These are phyloP conservation scores for Fusarium proliferatum DNA, from an alignment of 2,329 filamentous ascomycete genomes.

Conservation along the genomic window DNA sequence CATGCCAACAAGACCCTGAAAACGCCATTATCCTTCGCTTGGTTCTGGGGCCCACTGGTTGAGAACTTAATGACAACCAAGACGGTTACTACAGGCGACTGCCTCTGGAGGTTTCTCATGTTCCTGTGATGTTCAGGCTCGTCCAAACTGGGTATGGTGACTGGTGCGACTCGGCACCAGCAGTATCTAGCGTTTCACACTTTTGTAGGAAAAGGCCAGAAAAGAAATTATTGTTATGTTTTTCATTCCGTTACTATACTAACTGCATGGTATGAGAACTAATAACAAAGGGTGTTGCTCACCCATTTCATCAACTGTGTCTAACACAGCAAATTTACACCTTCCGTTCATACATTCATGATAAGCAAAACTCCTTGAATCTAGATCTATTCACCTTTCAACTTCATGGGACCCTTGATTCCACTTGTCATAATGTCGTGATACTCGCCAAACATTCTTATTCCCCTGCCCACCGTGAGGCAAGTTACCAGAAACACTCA, in stretches of 20 bases:
- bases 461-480: conserved; percentile 9
- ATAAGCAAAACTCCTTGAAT: neutral
- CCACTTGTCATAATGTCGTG: conserved; percentile 16
- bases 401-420: neutral
- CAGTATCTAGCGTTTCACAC: neutral
- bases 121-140: neutral
- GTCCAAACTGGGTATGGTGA: neutral
- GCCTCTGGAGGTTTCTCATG: neutral
- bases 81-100: neutral
- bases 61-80: neutral
- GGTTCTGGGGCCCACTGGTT: neutral
- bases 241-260: neutral
- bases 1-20: conserved; percentile 25
- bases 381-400: neutral
- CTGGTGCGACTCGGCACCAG: neutral
- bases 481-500: conserved; percentile 34
- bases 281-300: neutral
- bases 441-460: neutral
- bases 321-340: neutral
- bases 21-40: conserved; percentile 16
- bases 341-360: neutral
- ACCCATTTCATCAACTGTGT: neutral
- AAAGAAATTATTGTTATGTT: neutral
- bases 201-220: neutral
- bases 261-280: neutral